Conservation (phyloP, 1,284 basidiomycete species). For the Cryptococcus sp. region DNA sequence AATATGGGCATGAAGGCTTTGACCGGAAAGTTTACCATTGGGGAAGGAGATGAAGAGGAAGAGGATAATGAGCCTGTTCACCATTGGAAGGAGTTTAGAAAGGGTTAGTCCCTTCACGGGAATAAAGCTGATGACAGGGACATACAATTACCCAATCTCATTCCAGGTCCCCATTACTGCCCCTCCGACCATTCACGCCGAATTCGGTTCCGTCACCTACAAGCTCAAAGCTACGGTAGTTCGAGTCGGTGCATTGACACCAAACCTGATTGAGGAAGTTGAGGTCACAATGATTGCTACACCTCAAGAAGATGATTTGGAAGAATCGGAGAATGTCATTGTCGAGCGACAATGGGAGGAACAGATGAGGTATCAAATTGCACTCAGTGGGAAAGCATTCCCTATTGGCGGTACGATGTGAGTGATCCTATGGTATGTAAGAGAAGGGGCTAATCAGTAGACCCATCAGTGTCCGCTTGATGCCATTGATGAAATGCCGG, state of each 20-base stretch:
- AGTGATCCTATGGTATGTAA: conserved; percentile 13
- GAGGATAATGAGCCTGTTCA: conserved; percentile 47
- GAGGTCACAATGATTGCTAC: conserved; percentile 74
- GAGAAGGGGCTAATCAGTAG: conserved; percentile 14
- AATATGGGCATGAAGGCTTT: conserved; percentile 47
- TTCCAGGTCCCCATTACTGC: conserved; percentile 76
- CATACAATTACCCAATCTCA: conserved; percentile 90
- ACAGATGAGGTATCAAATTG: conserved; percentile 68
- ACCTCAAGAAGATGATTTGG: conserved; percentile 71
- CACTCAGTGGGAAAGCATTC: conserved; percentile 74
- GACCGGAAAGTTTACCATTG: conserved; percentile 37
- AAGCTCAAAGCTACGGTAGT: conserved; percentile 75
- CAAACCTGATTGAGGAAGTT: conserved; percentile 65
- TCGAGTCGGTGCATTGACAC: conserved; percentile 73
- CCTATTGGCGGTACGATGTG: conserved; percentile 72
- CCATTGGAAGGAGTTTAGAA: conserved; percentile 85
- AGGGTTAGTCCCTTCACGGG: conserved; percentile 56
- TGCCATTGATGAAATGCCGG: conserved; percentile 80
- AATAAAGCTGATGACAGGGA: conserved; percentile 53
- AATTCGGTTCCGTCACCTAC: conserved; percentile 77
- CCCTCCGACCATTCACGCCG: conserved; percentile 73
- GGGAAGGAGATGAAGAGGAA: conserved; percentile 52
- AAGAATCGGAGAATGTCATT: conserved; percentile 75
- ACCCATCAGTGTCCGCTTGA: conserved; percentile 74
- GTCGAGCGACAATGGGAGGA: conserved; percentile 90